These are phyloP conservation scores for Curvularia sp. DNA, from an alignment of 2,329 filamentous ascomycete genomes.

Conservation along the genomic window DNA sequence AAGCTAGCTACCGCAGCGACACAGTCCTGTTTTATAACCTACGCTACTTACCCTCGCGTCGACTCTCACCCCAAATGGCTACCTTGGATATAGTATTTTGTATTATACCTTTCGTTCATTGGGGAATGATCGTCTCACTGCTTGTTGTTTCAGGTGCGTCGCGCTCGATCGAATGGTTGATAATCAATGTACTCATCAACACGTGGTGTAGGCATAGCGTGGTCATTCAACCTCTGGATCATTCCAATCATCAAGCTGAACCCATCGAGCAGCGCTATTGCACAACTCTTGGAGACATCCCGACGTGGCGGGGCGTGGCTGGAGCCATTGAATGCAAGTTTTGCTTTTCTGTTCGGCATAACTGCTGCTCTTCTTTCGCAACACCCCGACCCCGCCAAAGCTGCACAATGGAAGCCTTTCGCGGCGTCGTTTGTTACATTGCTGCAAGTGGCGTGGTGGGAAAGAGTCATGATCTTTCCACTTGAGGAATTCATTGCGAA, in stretches of 20 bases:
- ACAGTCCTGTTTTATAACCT: neutral
- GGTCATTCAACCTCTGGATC: slow-evolving; percentile 13
- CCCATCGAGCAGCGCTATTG: slow-evolving; percentile 4
- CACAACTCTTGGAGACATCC: slow-evolving; percentile 7
- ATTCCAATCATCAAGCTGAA: slow-evolving; percentile 16
- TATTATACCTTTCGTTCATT: slow-evolving; percentile 1
- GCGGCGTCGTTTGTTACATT: neutral
- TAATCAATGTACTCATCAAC: neutral
- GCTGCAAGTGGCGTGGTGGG: slow-evolving; percentile 13
- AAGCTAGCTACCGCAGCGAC: neutral
- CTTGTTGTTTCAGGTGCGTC: neutral
- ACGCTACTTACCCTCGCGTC: neutral
- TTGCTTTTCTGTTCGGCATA: slow-evolving; percentile 8
- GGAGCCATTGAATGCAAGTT: slow-evolving; percentile 8
- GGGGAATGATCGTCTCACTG: neutral
- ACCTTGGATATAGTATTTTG: neutral
- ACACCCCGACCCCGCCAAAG: slow-evolving; percentile 6
- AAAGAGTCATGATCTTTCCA: slow-evolving; percentile 13
- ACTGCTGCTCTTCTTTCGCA: slow-evolving; percentile 6
- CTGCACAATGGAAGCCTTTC: slow-evolving; percentile 6
- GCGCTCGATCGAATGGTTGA: neutral
- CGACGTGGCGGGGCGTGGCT: slow-evolving; percentile 10
- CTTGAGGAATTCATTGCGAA: slow-evolving; percentile 4
- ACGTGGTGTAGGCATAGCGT: slow-evolving; percentile 8
- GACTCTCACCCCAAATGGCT: neutral